A percentile compares a stretch with the other conserved stretches of the same genome.
These are phyloP conservation scores for Xanthoceras sorbifolium DNA, from an alignment of 345 rosid species.

Conservation along the genomic window DNA sequence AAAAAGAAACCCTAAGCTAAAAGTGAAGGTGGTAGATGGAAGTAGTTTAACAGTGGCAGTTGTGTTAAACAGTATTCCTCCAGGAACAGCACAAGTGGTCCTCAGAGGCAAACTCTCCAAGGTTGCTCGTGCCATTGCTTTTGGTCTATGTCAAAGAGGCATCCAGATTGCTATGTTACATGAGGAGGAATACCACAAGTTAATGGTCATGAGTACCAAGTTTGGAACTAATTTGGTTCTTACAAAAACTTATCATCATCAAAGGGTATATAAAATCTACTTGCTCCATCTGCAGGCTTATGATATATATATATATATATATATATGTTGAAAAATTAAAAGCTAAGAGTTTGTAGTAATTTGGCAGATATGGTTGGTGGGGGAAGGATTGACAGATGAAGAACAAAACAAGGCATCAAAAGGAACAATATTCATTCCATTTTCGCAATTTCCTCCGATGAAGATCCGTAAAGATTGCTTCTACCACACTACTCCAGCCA, in stretches of 20 bases:
- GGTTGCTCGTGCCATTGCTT: conserved; percentile 6
- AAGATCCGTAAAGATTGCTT: conserved; percentile 14
- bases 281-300: too few species aligned
- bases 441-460: conserved; percentile 17
- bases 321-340: too few species aligned
- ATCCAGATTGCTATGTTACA: neutral
- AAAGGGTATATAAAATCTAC: neutral
- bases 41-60: conserved; percentile 17
- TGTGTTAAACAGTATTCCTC: conserved; percentile 11
- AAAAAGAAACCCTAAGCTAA: neutral
- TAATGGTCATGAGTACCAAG: neutral
- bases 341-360: neutral
- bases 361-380: conserved; percentile 6
- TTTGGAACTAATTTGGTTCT: neutral
- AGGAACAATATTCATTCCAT: conserved; percentile 1
- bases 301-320: too few species aligned
- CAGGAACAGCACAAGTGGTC: conserved; percentile 14
- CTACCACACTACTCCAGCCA: conserved; percentile 20
- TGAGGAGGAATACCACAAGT: neutral
- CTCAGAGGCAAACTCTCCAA: conserved; percentile 17
- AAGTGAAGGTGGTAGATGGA: conserved; percentile 21
- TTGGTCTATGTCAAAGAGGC: conserved; percentile 7
- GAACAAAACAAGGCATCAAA: conserved; percentile 13
- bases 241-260: neutral
- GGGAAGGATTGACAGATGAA: conserved; percentile 14